These are phyloP conservation scores for Filobasidium floriforme DNA, from an alignment of 768 basidiomycete species.

Conservation along the genomic window DNA sequence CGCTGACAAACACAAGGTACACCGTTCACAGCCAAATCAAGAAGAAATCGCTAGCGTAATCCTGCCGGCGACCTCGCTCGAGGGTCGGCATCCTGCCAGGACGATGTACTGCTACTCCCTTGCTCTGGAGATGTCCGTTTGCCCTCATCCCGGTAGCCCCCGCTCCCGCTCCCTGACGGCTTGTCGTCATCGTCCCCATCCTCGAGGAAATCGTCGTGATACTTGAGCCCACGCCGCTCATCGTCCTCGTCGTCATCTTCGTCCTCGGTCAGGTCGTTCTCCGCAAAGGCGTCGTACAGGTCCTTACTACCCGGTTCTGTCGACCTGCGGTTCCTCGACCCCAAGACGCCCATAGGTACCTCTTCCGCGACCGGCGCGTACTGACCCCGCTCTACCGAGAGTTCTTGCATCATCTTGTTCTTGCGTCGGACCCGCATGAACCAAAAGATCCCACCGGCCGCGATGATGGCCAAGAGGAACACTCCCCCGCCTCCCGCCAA, in stretches of 20 bases:
- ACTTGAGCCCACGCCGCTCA: constrained; percentile 58
- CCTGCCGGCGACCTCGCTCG: neutral
- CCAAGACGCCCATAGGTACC: constrained; percentile 66
- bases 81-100: constrained; percentile 6
- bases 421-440: constrained; percentile 56
- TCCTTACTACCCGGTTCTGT: constrained; percentile 57
- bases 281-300: constrained; percentile 93
- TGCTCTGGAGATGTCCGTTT: neutral
- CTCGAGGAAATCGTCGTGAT: constrained; percentile 74
- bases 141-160: neutral
- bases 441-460: constrained; percentile 67
- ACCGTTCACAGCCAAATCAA: neutral
- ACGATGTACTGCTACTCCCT: constrained; percentile 3
- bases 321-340: constrained; percentile 34
- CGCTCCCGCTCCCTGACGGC: neutral
- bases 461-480: constrained; percentile 66
- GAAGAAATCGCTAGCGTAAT: neutral
- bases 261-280: constrained; percentile 65
- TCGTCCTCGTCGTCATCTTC: constrained; percentile 33
- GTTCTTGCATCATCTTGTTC: constrained; percentile 42
- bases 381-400: constrained; percentile 35
- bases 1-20: neutral
- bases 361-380: constrained; percentile 52
- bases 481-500: constrained; percentile 68
- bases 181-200: constrained; percentile 58